phyloP scores from a whole-genome alignment of 108 stramenopile species.

The Schizochytrium sp. region DNA sequence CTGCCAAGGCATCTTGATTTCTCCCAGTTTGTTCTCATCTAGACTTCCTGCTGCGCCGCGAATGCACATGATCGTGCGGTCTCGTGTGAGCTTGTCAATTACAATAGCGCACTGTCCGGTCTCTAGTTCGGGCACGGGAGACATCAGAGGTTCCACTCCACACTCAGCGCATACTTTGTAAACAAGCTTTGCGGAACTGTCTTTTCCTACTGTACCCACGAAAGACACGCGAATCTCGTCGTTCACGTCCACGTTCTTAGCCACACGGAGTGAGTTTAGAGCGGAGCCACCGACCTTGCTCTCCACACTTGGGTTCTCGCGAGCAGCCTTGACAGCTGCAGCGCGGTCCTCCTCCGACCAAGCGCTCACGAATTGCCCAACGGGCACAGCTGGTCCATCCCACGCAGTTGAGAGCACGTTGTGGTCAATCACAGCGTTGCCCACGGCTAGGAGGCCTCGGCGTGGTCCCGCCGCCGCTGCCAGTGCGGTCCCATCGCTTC shows the following conservation, averaged over 20 bases:
- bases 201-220: constrained; percentile 19
- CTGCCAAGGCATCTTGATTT: background rate
- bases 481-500: no score
- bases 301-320: background rate
- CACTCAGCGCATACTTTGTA: background rate
- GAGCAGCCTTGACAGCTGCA: background rate
- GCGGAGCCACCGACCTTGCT: constrained; percentile 38
- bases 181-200: constrained; percentile 27
- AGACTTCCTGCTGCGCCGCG: constrained; percentile 13
- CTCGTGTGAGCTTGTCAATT: constrained; percentile 6
- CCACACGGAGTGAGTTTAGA: background rate
- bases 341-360: background rate
- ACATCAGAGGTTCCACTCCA: background rate
- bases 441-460: background rate
- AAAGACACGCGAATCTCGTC: constrained; percentile 23
- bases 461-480: no score
- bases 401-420: background rate
- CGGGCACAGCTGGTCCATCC: background rate
- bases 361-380: background rate
- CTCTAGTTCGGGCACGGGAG: background rate
- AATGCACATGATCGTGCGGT: constrained; percentile 10
- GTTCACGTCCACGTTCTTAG: background rate
- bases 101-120: constrained; percentile 33
- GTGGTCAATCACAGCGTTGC: constrained; percentile 57
- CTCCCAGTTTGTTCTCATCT: background rate